phyloP scores from a whole-genome alignment of 1,284 basidiomycete genomes.

The Boletus holoroseus region DNA sequence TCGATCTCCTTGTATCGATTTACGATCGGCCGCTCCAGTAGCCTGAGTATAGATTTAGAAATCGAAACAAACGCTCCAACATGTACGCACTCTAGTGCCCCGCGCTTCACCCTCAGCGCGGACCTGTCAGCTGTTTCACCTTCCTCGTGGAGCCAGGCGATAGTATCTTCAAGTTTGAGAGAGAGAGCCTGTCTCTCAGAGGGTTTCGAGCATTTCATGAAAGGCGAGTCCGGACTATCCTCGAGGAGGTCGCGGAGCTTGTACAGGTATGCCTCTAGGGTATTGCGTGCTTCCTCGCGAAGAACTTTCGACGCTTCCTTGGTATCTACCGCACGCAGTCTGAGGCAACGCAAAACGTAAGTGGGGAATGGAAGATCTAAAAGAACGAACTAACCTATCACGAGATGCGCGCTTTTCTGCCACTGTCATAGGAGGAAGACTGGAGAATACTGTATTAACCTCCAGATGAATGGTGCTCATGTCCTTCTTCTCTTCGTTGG shows the following conservation, averaged over 20 bases:
- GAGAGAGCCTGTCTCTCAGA: conserved; percentile 65
- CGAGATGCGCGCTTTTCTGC: conserved; percentile 69
- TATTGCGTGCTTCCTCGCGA: conserved; percentile 88
- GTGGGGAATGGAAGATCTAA: neutral
- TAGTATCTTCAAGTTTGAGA: conserved; percentile 63
- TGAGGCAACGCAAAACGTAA: conserved; percentile 32
- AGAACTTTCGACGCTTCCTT: conserved; percentile 74
- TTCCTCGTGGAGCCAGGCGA: conserved; percentile 79
- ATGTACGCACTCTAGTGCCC: conserved; percentile 70
- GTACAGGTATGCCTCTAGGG: conserved; percentile 90
- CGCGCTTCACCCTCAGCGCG: conserved; percentile 68
- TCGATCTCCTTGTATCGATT: conserved; percentile 84
- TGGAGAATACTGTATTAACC: conserved; percentile 57
- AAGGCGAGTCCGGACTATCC: conserved; percentile 60
- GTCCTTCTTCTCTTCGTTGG: conserved; percentile 38
- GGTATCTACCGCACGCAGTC: conserved; percentile 72
- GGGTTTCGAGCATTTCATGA: conserved; percentile 73
- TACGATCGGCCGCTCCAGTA: conserved; percentile 76
- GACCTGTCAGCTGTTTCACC: conserved; percentile 80
- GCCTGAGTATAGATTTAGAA: conserved; percentile 40
- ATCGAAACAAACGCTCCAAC: neutral
- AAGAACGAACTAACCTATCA: conserved; percentile 45
- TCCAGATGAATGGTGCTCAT: conserved; percentile 56
- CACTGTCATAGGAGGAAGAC: conserved; percentile 64
- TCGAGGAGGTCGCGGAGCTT: conserved; percentile 79